Evolutionary conservation across 306 rosid genomes (phyloP).

Genomic region (Clitoria ternatea): DNA sequence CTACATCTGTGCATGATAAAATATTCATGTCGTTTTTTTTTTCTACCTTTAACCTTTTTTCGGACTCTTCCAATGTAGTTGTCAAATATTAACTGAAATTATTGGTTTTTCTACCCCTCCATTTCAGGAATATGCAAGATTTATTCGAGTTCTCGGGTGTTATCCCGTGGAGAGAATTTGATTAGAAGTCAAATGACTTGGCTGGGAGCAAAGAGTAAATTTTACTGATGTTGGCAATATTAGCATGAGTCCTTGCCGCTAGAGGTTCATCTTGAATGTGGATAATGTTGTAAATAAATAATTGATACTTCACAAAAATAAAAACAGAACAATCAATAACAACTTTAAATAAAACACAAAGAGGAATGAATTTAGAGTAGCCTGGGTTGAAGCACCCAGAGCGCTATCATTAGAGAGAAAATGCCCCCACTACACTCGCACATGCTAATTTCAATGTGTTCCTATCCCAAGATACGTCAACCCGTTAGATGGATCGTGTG

Average conservation of each 20-base stretch:
- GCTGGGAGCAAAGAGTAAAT: slow-evolving; percentile 20
- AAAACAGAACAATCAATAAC: too few species aligned
- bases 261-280: neutral
- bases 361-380: too few species aligned
- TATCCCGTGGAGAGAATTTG: slow-evolving; percentile 38
- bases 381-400: too few species aligned
- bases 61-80: neutral
- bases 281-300: too few species aligned
- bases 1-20: neutral
- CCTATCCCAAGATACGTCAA: too few species aligned
- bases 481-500: too few species aligned
- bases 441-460: too few species aligned
- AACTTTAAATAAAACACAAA: too few species aligned
- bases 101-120: neutral
- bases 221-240: neutral
- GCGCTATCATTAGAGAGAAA: too few species aligned
- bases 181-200: neutral
- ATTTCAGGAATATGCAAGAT: slow-evolving; percentile 58
- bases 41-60: neutral
- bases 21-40: neutral
- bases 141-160: slow-evolving; percentile 67
- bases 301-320: too few species aligned
- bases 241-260: neutral
- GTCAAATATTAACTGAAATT: neutral
- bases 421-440: too few species aligned